These are phyloP conservation scores for Phlegmacium glaucopus DNA, from an alignment of 768 basidiomycete species.

Conservation along the genomic window DNA sequence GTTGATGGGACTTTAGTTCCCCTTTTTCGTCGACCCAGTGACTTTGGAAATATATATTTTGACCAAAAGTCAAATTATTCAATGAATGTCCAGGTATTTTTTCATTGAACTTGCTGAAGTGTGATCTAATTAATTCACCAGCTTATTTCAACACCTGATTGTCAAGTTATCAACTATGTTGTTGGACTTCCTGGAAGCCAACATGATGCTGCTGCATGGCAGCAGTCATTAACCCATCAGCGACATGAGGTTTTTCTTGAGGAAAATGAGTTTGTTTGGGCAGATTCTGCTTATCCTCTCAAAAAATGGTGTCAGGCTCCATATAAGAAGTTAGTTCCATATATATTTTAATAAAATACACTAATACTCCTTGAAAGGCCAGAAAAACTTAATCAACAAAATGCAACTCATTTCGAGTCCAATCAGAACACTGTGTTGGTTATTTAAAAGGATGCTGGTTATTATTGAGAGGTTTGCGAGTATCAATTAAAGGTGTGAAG, in stretches of 20 bases:
- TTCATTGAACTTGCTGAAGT: too few species aligned
- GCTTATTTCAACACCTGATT: conserved; percentile 26
- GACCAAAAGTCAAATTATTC: conserved; percentile 36
- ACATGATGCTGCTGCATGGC: conserved; percentile 33
- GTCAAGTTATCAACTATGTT: conserved; percentile 33
- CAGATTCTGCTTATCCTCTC: conserved; percentile 35
- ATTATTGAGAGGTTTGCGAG: conserved; percentile 21
- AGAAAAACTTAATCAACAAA: conserved; percentile 15
- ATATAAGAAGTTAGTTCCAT: conserved; percentile 13
- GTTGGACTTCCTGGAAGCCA: conserved; percentile 31
- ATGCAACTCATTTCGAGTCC: conserved; percentile 18
- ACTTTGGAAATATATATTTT: conserved; percentile 34
- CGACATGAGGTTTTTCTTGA: conserved; percentile 20
- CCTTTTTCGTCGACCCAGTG: conserved; percentile 23
- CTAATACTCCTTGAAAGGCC: too few species aligned
- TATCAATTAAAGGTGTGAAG: conserved; percentile 18
- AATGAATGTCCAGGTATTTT: conserved; percentile 33
- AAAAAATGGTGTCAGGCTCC: conserved; percentile 12
- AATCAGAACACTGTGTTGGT: conserved; percentile 29
- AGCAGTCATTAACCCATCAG: conserved; percentile 17
- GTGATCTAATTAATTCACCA: too few species aligned
- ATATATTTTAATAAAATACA: not conserved
- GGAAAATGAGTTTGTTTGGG: conserved; percentile 30
- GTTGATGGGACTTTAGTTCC: conserved; percentile 38
- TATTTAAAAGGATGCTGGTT: conserved; percentile 25